Percentiles rank a stretch among this genome's conserved stretches.
phyloP scores from a whole-genome alignment of 495 filamentous ascomycete genomes.

The Hypoxylon intermedium region DNA sequence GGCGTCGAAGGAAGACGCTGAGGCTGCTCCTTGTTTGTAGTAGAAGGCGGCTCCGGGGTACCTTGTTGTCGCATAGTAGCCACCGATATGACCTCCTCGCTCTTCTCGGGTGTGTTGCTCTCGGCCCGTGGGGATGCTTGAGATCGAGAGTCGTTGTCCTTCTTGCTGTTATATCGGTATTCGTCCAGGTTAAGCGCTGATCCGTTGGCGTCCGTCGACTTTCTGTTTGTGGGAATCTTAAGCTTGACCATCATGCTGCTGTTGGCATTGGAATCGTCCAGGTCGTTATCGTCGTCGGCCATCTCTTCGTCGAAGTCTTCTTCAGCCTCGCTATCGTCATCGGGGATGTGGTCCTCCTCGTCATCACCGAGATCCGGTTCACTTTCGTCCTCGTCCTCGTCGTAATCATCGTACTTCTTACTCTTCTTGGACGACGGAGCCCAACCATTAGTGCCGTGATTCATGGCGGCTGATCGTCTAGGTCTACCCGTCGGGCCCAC shows the following conservation, averaged over 20 bases:
- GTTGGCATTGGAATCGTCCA: slow-evolving; percentile 54
- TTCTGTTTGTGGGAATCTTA: slow-evolving; percentile 39
- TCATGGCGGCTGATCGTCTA: slow-evolving; percentile 50
- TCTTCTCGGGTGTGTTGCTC: slow-evolving; percentile 63
- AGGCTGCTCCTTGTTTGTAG: background rate
- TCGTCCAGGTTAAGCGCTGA: slow-evolving; percentile 26
- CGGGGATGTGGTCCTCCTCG: slow-evolving; percentile 60
- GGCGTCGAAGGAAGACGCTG: slow-evolving; percentile 20
- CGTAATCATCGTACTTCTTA: slow-evolving; percentile 71
- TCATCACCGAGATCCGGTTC: slow-evolving; percentile 68
- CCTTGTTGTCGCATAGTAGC: slow-evolving; percentile 54
- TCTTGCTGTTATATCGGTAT: slow-evolving; percentile 37
- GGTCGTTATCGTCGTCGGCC: slow-evolving; percentile 54
- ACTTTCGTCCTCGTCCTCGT: slow-evolving; percentile 66
- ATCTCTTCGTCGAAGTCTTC: slow-evolving; percentile 62
- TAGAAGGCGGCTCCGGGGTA: slow-evolving; percentile 20
- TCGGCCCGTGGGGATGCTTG: slow-evolving; percentile 1
- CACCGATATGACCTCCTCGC: slow-evolving; percentile 73
- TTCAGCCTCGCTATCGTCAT: slow-evolving; percentile 60
- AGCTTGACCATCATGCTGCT: slow-evolving; percentile 72
- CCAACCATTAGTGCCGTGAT: slow-evolving; percentile 55
- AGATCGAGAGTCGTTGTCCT: slow-evolving; percentile 2
- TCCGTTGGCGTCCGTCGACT: slow-evolving; percentile 19
- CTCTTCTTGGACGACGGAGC: slow-evolving; percentile 66
- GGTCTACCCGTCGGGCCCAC: slow-evolving; percentile 46